A percentile compares a stretch with the other conserved stretches of the same genome.
phyloP scores from a whole-genome alignment of 2,329 filamentous ascomycete species.

The Hortaea sp. region DNA sequence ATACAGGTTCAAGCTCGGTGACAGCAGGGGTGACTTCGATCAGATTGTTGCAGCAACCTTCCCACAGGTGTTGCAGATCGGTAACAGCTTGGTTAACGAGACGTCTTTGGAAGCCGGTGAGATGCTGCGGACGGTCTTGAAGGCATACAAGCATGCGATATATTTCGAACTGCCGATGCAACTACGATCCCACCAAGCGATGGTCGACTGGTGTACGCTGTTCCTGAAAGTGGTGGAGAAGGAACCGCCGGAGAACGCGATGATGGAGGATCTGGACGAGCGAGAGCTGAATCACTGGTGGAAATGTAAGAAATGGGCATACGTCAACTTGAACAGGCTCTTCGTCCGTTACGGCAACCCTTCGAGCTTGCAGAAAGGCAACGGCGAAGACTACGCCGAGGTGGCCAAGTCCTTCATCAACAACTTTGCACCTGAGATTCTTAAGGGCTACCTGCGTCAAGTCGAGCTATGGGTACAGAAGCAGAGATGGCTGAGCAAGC shows the following conservation, averaged over 20 bases:
- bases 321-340: constrained; percentile 91
- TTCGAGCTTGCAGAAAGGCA: constrained; percentile 59
- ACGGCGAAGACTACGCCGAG: constrained; percentile 63
- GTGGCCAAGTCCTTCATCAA: constrained; percentile 87
- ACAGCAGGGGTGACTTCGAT: constrained; percentile 77
- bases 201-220: constrained; percentile 91
- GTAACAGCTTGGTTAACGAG: constrained; percentile 79
- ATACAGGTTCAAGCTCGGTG: constrained; percentile 85
- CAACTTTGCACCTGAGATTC: constrained; percentile 88
- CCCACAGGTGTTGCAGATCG: constrained; percentile 75
- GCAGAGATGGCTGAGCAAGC: constrained; percentile 86
- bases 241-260: constrained; percentile 64
- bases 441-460: constrained; percentile 87
- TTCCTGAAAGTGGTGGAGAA: constrained; percentile 88
- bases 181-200: constrained; percentile 69
- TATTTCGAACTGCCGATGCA: constrained; percentile 78
- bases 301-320: constrained; percentile 99
- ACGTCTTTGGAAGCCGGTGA: constrained; percentile 89
- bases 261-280: constrained; percentile 71
- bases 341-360: constrained; percentile 93
- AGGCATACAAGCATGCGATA: constrained; percentile 96
- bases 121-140: constrained; percentile 90
- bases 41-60: constrained; percentile 89
- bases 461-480: constrained; percentile 98
- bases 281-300: constrained; percentile 95